Percentiles rank a stretch among this genome's conserved stretches.
Evolutionary conservation across 2,329 filamentous ascomycete species (phyloP).

Genomic region (Triangularia verruculosa): DNA sequence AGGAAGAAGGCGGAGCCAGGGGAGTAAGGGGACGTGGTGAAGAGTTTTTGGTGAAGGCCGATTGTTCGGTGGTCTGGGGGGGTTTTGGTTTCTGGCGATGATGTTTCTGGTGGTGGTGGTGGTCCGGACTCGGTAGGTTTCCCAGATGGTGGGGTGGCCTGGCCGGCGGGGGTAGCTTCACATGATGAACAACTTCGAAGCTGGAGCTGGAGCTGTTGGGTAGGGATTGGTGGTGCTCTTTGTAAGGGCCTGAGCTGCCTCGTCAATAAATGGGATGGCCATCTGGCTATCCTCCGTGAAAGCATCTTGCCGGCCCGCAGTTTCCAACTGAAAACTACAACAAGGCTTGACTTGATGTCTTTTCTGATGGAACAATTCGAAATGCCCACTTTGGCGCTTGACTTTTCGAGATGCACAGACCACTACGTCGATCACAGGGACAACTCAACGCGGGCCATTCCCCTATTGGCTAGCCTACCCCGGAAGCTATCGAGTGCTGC

Average conservation of each 20-base stretch:
- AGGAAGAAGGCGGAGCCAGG: constrained; percentile 83
- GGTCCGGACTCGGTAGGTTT: not conserved
- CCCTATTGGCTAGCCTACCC: not conserved
- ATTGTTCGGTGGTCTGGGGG: constrained; percentile 58
- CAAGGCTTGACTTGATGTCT: not conserved
- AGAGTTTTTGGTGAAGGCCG: constrained; percentile 67
- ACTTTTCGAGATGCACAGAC: not conserved
- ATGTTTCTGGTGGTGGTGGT: not conserved
- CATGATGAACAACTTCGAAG: constrained; percentile 26
- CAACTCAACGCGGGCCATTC: not conserved
- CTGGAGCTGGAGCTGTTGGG: constrained; percentile 9
- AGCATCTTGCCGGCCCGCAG: constrained; percentile 23
- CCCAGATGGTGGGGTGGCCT: not conserved
- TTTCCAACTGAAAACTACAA: too few relatives aligned
- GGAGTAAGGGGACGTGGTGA: constrained; percentile 74
- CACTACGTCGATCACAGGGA: not conserved
- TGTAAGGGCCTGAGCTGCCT: constrained; percentile 4
- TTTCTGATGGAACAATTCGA: not conserved
- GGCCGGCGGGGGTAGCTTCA: constrained; percentile 5
- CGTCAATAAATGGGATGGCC: constrained; percentile 9
- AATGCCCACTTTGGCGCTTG: not conserved
- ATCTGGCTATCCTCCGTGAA: constrained; percentile 20
- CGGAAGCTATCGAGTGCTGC: not conserved
- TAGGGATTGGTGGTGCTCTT: constrained; percentile 7
- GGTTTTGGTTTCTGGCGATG: constrained; percentile 20